Conservation (phyloP, 1,284 basidiomycete genomes). For the Neonothopanus nambi region DNA sequence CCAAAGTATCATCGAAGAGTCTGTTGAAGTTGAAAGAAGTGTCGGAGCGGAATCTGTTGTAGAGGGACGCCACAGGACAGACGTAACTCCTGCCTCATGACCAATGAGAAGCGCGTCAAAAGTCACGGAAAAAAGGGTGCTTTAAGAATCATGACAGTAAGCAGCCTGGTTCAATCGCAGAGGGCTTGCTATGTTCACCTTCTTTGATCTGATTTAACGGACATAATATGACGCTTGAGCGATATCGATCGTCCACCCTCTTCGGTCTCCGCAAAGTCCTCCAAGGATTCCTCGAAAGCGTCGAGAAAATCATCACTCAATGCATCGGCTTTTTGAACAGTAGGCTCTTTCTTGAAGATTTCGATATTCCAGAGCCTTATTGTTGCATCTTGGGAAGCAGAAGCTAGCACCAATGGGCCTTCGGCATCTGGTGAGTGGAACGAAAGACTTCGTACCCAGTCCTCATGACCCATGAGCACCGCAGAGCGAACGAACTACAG, state of each 20-base stretch:
- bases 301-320: conserved; percentile 48
- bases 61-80: conserved; percentile 74
- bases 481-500: conserved; percentile 59
- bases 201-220: conserved; percentile 52
- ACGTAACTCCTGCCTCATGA: conserved; percentile 91
- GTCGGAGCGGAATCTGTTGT: conserved; percentile 40
- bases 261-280: conserved; percentile 62
- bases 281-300: conserved; percentile 76
- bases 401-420: conserved; percentile 66
- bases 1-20: conserved; percentile 94
- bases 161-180: conserved; percentile 12
- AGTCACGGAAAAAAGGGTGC: conserved; percentile 66
- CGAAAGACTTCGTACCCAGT: conserved; percentile 85
- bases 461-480: conserved; percentile 85
- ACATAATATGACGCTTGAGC: conserved; percentile 77
- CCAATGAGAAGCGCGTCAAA: conserved; percentile 92
- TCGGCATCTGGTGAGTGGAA: conserved; percentile 47
- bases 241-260: conserved; percentile 83
- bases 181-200: conserved; percentile 40
- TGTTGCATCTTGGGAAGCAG: conserved; percentile 90
- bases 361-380: conserved; percentile 88
- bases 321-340: conserved; percentile 73
- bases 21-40: conserved; percentile 86
- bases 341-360: conserved; percentile 31
- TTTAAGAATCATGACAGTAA: conserved; percentile 27